phyloP scores from a whole-genome alignment of 2,329 filamentous ascomycete species.

The Hymenotorrendiella dingleyae region DNA sequence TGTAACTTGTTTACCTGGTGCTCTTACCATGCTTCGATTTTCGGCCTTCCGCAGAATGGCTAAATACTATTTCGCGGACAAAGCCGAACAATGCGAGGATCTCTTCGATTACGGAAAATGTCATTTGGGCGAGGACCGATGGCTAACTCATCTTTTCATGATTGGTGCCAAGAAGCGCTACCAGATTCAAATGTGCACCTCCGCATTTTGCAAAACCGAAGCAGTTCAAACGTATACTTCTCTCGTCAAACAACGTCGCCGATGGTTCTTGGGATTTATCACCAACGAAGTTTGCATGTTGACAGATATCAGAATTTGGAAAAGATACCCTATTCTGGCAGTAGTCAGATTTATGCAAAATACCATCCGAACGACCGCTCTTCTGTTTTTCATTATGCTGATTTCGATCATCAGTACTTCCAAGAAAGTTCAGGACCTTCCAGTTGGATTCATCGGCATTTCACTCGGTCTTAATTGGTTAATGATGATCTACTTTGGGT shows the following conservation, averaged over 20 bases:
- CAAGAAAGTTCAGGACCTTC: conserved; percentile 70
- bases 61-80: conserved; percentile 97
- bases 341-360: conserved; percentile 91
- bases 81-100: conserved; percentile 90
- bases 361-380: conserved; percentile 87
- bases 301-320: conserved; percentile 89
- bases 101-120: conserved; percentile 96
- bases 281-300: conserved; percentile 98
- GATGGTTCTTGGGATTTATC: conserved; percentile 97
- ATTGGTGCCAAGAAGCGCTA: conserved; percentile 88
- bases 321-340: conserved; percentile 79
- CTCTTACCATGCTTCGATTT: conserved; percentile 91
- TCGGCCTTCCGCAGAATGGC: conserved; percentile 96
- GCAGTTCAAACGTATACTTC: conserved; percentile 83
- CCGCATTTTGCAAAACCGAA: conserved; percentile 97
- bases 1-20: conserved; percentile 90
- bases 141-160: conserved; percentile 98
- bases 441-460: conserved; percentile 88
- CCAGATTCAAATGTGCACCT: conserved; percentile 96
- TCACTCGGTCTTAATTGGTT: conserved; percentile 91
- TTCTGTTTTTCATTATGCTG: conserved; percentile 91
- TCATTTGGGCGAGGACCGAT: conserved; percentile 90
- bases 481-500: conserved; percentile 93
- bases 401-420: conserved; percentile 81
- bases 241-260: conserved; percentile 85